Evolutionary conservation across 2,329 filamentous ascomycete genomes (phyloP).

Genomic region (Aspergillus carbonarius): DNA sequence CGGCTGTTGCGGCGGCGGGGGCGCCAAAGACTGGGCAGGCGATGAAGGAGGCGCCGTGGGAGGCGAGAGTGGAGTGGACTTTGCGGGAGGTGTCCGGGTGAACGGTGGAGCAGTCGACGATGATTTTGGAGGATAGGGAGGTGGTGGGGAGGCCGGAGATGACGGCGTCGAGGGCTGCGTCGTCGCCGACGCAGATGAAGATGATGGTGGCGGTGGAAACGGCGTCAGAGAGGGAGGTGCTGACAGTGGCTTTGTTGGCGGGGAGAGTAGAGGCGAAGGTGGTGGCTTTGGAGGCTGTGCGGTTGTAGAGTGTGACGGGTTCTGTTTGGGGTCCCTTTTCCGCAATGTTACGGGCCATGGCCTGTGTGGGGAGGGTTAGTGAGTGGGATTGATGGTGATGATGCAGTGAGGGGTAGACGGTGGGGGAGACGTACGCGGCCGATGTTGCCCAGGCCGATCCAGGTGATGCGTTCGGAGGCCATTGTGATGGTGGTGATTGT

Average conservation of each 20-base stretch:
- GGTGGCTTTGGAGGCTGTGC: conserved; percentile 64
- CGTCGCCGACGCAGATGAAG: conserved; percentile 77
- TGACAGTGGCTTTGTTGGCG: conserved; percentile 62
- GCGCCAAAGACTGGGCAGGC: conserved; percentile 60
- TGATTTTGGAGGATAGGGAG: conserved; percentile 66
- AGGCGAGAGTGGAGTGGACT: conserved; percentile 57
- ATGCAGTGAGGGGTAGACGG: not conserved
- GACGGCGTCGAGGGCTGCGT: conserved; percentile 66
- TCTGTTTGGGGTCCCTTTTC: conserved; percentile 70
- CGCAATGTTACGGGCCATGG: conserved; percentile 67
- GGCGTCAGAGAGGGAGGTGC: conserved; percentile 63
- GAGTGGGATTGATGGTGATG: not conserved
- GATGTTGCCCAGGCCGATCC: conserved; percentile 87
- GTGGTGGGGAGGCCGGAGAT: conserved; percentile 53
- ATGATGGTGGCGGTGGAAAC: conserved; percentile 71
- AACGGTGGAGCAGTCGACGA: conserved; percentile 85
- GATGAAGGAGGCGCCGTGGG: conserved; percentile 70
- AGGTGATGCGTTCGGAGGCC: conserved; percentile 48
- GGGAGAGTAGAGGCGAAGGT: conserved; percentile 63
- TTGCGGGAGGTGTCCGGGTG: conserved; percentile 76
- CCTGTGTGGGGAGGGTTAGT: not conserved
- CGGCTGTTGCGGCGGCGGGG: conserved; percentile 54
- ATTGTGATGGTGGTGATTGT: not conserved
- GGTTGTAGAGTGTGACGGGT: conserved; percentile 78
- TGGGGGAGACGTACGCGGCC: conserved; percentile 62